These are phyloP conservation scores for Penicillium sp. DNA, from an alignment of 2,329 filamentous ascomycete species.

Conservation along the genomic window DNA sequence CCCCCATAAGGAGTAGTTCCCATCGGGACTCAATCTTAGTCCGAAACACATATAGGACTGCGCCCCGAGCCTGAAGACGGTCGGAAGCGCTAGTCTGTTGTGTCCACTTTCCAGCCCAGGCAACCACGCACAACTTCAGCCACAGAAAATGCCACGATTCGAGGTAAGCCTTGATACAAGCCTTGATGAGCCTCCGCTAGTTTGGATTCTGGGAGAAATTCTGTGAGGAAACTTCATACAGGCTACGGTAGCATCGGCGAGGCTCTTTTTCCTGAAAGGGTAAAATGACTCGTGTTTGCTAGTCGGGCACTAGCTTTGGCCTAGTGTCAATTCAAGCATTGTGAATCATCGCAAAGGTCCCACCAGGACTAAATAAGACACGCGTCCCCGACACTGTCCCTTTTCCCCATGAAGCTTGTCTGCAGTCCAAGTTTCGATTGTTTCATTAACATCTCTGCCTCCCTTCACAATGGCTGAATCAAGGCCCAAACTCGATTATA, in stretches of 20 bases:
- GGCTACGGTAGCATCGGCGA: neutral
- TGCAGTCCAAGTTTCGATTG: neutral
- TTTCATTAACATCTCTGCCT: neutral
- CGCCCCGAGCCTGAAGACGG: too few species aligned
- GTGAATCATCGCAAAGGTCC: neutral
- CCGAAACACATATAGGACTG: too few species aligned
- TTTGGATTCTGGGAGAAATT: too few species aligned
- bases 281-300: neutral
- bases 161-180: too few species aligned
- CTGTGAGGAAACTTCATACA: neutral
- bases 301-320: conserved; percentile 9
- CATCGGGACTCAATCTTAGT: too few species aligned
- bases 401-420: neutral
- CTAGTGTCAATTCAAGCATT: conserved; percentile 3
- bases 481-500: conserved; percentile 9
- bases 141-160: too few species aligned
- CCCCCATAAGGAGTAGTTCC: too few species aligned
- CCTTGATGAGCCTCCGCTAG: too few species aligned
- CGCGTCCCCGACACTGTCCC: neutral
- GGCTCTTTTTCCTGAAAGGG: neutral
- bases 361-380: neutral
- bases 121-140: too few species aligned
- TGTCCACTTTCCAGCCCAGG: too few species aligned
- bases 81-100: too few species aligned
- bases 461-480: neutral